Evolutionary conservation across 2,329 filamentous ascomycete species (phyloP).

Genomic region (Zalaria obscura): DNA sequence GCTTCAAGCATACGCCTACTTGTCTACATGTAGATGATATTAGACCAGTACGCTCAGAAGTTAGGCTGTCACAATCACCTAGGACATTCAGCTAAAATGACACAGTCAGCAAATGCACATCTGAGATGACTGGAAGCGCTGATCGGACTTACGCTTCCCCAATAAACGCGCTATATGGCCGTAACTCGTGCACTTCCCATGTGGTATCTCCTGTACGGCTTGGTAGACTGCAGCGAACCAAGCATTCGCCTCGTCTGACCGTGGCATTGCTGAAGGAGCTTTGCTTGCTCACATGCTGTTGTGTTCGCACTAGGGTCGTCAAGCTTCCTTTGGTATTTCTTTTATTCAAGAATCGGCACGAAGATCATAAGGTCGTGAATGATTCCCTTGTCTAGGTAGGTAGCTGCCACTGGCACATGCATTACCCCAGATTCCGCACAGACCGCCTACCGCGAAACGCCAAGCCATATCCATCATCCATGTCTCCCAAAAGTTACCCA

Average conservation of each 20-base stretch:
- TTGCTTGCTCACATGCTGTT: no score
- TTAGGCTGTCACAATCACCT: conserved; percentile 17
- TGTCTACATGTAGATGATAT: conserved; percentile 37
- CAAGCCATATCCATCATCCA: no score
- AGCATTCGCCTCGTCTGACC: conserved; percentile 57
- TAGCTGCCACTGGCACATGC: no score
- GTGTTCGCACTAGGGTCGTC: no score
- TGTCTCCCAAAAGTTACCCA: no score
- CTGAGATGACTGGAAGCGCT: not conserved
- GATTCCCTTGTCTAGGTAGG: no score
- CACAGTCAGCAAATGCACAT: conserved; percentile 1
- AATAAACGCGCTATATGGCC: conserved; percentile 63
- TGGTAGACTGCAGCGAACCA: conserved; percentile 69
- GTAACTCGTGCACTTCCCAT: conserved; percentile 75
- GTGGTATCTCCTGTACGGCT: conserved; percentile 73
- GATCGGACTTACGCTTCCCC: conserved; percentile 48
- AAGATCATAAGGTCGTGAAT: no score
- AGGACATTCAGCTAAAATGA: conserved; percentile 29
- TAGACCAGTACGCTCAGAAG: not conserved
- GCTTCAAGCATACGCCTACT: conserved; percentile 80
- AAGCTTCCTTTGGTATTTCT: no score
- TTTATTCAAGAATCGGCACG: no score
- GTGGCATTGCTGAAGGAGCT: conserved; percentile 39
- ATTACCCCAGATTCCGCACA: no score
- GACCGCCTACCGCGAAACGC: no score